Base-by-base conservation (phyloP, 371 early-diverging fungal species). In the Saksenaea vasiformis region DNA sequence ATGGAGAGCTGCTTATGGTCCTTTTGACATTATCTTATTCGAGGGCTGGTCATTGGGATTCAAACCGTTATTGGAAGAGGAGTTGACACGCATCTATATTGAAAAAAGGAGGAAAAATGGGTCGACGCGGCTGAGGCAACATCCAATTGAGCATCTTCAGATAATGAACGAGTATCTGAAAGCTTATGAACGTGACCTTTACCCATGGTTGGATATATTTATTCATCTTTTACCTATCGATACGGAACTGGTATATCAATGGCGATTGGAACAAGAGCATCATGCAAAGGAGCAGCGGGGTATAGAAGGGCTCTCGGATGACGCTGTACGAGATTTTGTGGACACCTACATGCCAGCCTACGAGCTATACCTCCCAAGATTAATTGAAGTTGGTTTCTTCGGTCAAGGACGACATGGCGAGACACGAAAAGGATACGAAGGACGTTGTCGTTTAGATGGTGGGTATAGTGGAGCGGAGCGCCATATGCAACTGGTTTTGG, bases 1-100 rank as follows among this genome's bases (percentile, higher is more conserved):
- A 24, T 95, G 95, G 95, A 70, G 68, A 4, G 53, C 24, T 5
- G 79, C 80, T 0, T 37, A 59, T 14, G 75, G 73, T 0, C 92
- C 93, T 0, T 65, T 90, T 36, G 90, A 95, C 64, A 84, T 97
- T 24, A 80, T 98, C 5, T 63, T 98, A 27, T 90, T 97, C 65
- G 98, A 98, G 74, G 98, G 98, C 0, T 98, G 98, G 96, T 91
- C 87, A 63, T 70, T 95, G 15, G 98, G 97, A 0, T 98, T 95
- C 70, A 88, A 86, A 27, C 72, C 90, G 1, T 72, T 93, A 17
- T 65, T 70, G 14, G 58, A 70, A 0, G 41, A 64, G 4, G 67
- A 69, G 22, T 65, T 88, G n/a, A 62, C 60, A 2, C 58, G 66
- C 15, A 54, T 76, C 2, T 74, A 80, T 44, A 4, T 28, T 2